Evolutionary conservation across 108 stramenopile species (phyloP).

Genomic region (Skeletonema marinoi): DNA sequence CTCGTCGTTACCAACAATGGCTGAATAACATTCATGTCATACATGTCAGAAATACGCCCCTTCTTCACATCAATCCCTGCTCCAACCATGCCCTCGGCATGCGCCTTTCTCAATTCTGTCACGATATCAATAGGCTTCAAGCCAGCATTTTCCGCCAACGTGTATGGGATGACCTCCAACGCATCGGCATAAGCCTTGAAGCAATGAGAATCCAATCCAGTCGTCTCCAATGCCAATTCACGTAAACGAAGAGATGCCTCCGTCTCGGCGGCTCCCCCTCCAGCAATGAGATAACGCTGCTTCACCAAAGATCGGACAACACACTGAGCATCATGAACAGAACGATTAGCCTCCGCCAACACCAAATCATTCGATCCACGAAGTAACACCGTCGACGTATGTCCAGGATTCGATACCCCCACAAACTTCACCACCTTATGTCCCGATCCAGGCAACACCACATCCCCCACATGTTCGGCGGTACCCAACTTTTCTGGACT

Average conservation of each 20-base stretch:
- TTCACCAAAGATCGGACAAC: constrained; percentile 97
- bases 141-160: constrained; percentile 99
- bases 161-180: constrained; percentile 98
- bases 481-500: constrained; percentile 89
- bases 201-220: constrained; percentile 96
- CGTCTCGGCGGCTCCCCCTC: constrained; percentile 98
- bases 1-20: constrained; percentile 93
- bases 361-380: constrained; percentile 97
- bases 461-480: constrained; percentile 92
- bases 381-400: constrained; percentile 93
- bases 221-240: constrained; percentile 75
- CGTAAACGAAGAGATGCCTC: constrained; percentile 88
- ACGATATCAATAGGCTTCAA: constrained; percentile 98
- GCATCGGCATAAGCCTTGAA: constrained; percentile 97
- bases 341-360: constrained; percentile 97
- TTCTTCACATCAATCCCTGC: constrained; percentile 97
- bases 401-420: constrained; percentile 90
- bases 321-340: constrained; percentile 99
- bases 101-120: constrained; percentile 92
- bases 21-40: constrained; percentile 93
- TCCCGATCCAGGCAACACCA: constrained; percentile 89
- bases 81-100: constrained; percentile 83
- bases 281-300: constrained; percentile 94
- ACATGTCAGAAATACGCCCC: constrained; percentile 94
- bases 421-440: constrained; percentile 98